These are phyloP conservation scores for Uronychia setigera DNA, from an alignment of 73 alveolate species.

Conservation along the genomic window DNA sequence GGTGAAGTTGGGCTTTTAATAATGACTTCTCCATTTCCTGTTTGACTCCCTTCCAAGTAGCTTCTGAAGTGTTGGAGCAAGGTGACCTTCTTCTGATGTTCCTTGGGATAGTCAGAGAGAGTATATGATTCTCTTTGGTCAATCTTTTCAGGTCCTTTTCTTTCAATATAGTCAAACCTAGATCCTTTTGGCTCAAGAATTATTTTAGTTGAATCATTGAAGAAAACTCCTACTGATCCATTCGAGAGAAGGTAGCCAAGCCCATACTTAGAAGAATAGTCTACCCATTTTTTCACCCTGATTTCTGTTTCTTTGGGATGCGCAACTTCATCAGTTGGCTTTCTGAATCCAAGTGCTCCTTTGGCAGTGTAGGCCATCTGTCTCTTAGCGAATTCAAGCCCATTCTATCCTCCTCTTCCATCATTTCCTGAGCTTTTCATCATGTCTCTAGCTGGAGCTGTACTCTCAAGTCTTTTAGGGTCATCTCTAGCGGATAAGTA, in stretches of 20 bases:
- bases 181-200: slow-evolving; percentile 81
- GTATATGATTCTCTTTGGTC: slow-evolving; percentile 43
- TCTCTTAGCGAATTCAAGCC: not conserved
- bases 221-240: slow-evolving; percentile 88
- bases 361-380: slow-evolving; percentile 12
- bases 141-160: slow-evolving; percentile 62
- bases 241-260: slow-evolving; percentile 83
- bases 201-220: slow-evolving; percentile 82
- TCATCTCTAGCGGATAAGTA: slow-evolving; percentile 3
- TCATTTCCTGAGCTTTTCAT: slow-evolving; percentile 1
- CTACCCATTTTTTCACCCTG: slow-evolving; percentile 92
- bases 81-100: slow-evolving; percentile 74
- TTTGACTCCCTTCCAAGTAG: slow-evolving; percentile 46
- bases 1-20: not conserved
- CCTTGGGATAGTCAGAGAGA: slow-evolving; percentile 65
- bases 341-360: slow-evolving; percentile 18
- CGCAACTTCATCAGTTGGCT: slow-evolving; percentile 21
- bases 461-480: slow-evolving; percentile 51
- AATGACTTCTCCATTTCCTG: not conserved
- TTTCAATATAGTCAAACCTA: slow-evolving; percentile 73
- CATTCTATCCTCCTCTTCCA: too few species aligned
- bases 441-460: slow-evolving; percentile 46
- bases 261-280: slow-evolving; percentile 89
- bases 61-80: slow-evolving; percentile 73
- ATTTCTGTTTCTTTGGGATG: slow-evolving; percentile 3